Evolutionary conservation across 192 early-diverging fungal species (phyloP).

Genomic region (Gonapodya sp.): DNA sequence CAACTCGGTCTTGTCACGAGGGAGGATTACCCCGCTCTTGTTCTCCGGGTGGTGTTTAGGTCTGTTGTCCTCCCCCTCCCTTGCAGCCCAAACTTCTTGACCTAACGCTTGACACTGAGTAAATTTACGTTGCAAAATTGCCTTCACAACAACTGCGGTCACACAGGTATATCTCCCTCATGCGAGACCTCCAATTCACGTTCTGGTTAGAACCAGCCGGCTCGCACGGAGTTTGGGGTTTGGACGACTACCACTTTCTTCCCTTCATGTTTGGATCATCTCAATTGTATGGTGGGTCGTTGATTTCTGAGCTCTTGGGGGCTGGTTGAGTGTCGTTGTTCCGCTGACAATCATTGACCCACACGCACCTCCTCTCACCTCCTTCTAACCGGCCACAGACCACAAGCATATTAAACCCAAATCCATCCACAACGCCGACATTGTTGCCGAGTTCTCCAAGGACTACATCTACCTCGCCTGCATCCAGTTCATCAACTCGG

Average conservation of each 20-base stretch:
- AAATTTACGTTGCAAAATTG: too few species aligned
- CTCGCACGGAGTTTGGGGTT: slow-evolving; percentile 92
- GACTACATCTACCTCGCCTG: slow-evolving; percentile 83
- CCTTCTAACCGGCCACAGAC: slow-evolving; percentile 24
- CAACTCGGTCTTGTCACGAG: slow-evolving; percentile 49
- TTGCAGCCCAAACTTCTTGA: too few species aligned
- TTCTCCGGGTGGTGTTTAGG: slow-evolving; percentile 55
- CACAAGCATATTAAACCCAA: slow-evolving; percentile 66
- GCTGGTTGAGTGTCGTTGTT: too few species aligned
- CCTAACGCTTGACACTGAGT: too few species aligned
- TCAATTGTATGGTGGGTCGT: slow-evolving; percentile 60
- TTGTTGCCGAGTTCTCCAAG: slow-evolving; percentile 44
- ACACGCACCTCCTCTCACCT: background rate
- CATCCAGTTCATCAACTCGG: slow-evolving; percentile 70
- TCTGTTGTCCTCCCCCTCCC: background rate
- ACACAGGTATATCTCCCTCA: slow-evolving; percentile 64
- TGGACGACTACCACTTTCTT: slow-evolving; percentile 95
- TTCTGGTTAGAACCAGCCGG: slow-evolving; percentile 93
- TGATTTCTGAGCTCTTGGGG: too few species aligned
- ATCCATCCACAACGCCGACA: slow-evolving; percentile 48
- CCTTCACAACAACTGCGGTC: background rate
- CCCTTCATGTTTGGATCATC: slow-evolving; percentile 89
- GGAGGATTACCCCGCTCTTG: slow-evolving; percentile 62
- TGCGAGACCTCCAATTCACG: slow-evolving; percentile 65
- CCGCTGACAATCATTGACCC: too few species aligned